Percentiles rank a stretch among this genome's conserved stretches.
phyloP scores from a whole-genome alignment of 164 flowering plant species.

The Malania oleifera region DNA sequence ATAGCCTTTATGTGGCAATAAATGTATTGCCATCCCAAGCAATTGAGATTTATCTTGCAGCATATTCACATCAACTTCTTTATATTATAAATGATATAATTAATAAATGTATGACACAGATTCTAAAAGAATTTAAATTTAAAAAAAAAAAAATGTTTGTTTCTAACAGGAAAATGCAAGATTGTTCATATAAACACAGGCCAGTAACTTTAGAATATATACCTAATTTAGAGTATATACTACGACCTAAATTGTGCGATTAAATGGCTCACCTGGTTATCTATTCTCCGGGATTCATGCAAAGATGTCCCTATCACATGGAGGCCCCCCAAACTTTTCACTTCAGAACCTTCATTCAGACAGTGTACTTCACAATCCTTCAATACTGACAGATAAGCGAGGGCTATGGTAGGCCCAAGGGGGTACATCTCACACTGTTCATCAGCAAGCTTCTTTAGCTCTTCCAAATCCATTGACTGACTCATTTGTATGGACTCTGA shows the following conservation, averaged over 20 bases:
- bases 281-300: conserved; percentile 96
- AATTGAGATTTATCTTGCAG: too few species aligned
- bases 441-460: conserved; percentile 55
- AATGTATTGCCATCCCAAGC: too few species aligned
- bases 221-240: too few species aligned
- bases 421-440: conserved; percentile 76
- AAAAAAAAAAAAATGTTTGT: too few species aligned
- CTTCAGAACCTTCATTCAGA: conserved; percentile 75
- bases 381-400: conserved; percentile 66
- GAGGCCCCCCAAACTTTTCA: conserved; percentile 92
- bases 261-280: conserved; percentile 68
- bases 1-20: too few species aligned
- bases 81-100: too few species aligned
- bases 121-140: too few species aligned
- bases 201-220: too few species aligned
- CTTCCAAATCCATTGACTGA: conserved; percentile 49
- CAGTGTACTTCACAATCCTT: conserved; percentile 84
- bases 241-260: not conserved
- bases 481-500: conserved; percentile 75
- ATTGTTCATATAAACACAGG: too few species aligned
- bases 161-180: too few species aligned
- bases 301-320: conserved; percentile 97
- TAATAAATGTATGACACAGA: too few species aligned
- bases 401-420: conserved; percentile 74
- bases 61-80: too few species aligned